Percentiles rank a stretch among this genome's conserved stretches.
phyloP scores from a whole-genome alignment of 495 filamentous ascomycete genomes.

The Tuber indicum region DNA sequence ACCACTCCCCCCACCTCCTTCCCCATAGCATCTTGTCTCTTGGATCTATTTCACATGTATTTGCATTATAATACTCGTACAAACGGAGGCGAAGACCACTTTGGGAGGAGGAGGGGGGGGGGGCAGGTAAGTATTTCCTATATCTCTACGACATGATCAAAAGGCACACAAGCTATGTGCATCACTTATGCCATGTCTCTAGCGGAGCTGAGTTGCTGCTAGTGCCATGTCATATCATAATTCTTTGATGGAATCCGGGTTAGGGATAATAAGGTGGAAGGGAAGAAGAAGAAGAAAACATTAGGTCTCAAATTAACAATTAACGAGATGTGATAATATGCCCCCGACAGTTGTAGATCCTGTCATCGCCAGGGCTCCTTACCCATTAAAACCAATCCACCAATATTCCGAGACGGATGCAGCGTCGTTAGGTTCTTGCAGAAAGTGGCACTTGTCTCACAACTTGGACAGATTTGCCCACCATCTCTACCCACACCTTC shows the following conservation, averaged over 20 bases:
- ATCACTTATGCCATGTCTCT: background rate
- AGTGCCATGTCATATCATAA: background rate
- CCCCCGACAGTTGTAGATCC: background rate
- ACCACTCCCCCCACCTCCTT: background rate
- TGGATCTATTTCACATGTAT: background rate
- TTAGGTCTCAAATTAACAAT: background rate
- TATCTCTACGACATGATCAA: background rate
- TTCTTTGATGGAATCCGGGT: background rate
- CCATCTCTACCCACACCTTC: background rate
- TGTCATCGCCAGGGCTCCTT: background rate
- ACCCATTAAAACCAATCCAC: background rate
- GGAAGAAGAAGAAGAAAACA: background rate
- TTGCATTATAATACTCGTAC: background rate
- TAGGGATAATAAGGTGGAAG: background rate
- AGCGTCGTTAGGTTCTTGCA: slow-evolving; percentile 2
- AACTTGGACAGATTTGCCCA: background rate
- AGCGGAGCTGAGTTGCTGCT: background rate
- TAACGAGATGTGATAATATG: background rate
- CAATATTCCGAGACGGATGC: slow-evolving; percentile 5
- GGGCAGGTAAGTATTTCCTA: background rate
- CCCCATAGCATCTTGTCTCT: background rate
- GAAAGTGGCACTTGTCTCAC: slow-evolving; percentile 2
- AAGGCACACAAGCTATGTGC: background rate
- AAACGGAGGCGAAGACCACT: slow-evolving; percentile 1
- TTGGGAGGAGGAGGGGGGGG: background rate